phyloP scores from a whole-genome alignment of 768 basidiomycete genomes.

The Hygrocybe punicea region DNA sequence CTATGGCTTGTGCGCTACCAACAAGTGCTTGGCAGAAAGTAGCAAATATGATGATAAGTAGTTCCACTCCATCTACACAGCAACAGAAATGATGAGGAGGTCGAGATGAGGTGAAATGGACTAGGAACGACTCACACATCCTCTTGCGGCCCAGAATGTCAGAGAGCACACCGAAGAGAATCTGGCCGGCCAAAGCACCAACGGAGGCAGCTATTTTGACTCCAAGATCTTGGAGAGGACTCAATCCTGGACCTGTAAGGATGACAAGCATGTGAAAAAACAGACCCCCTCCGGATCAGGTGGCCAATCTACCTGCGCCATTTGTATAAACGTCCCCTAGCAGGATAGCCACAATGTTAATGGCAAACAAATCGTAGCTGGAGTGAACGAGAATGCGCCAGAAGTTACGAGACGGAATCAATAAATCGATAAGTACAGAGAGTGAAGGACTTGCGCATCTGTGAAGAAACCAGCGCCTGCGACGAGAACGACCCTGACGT shows the following conservation, averaged over 20 bases:
- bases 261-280: conserved; percentile 3
- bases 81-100: not conserved
- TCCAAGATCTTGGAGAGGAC: conserved; percentile 65
- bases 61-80: conserved; percentile 57
- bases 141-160: conserved; percentile 72
- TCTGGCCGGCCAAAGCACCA: conserved; percentile 70
- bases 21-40: conserved; percentile 78
- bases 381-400: not conserved
- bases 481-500: conserved; percentile 67
- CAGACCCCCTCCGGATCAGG: not conserved
- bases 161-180: conserved; percentile 79
- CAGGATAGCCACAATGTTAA: conserved; percentile 81
- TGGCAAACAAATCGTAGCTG: conserved; percentile 79
- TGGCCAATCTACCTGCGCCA: conserved; percentile 17
- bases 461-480: conserved; percentile 90
- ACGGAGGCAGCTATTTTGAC: conserved; percentile 74
- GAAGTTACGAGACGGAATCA: not conserved
- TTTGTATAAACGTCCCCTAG: conserved; percentile 74
- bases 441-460: conserved; percentile 53
- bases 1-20: conserved; percentile 60
- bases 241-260: conserved; percentile 37
- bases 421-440: not conserved
- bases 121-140: conserved; percentile 56
- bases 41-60: conserved; percentile 71
- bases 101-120: not conserved